Percentiles rank a stretch among this genome's conserved stretches.
Conservation (phyloP, 345 rosid species). For the Orychophragmus violaceus region DNA sequence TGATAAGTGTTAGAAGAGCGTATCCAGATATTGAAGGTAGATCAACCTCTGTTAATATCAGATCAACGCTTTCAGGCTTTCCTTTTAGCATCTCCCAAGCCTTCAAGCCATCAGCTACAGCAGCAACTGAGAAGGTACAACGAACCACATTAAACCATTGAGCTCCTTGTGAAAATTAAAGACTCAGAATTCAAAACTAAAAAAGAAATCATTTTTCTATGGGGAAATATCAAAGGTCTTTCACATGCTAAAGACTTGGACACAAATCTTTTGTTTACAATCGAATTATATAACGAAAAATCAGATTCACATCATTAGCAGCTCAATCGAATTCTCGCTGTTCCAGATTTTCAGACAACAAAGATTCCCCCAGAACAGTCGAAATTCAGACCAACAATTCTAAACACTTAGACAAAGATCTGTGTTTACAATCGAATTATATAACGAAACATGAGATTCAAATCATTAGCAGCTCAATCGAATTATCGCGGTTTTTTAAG, state of each 20-base stretch:
- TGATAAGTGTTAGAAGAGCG: conserved; percentile 74
- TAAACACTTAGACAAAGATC: too few relatives aligned
- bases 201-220: too few relatives aligned
- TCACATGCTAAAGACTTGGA: background rate
- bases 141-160: background rate
- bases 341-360: background rate
- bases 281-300: background rate
- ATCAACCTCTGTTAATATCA: conserved; percentile 86
- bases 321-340: too few relatives aligned
- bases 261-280: background rate
- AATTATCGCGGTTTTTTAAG: background rate
- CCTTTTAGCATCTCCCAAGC: conserved; percentile 94
- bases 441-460: background rate
- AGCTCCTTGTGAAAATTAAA: background rate
- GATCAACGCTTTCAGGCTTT: conserved; percentile 54
- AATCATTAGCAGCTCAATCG: conserved; percentile 11
- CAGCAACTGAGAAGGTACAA: conserved; percentile 43
- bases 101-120: conserved; percentile 81
- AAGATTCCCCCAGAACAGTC: background rate
- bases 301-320: background rate
- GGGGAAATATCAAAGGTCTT: too few relatives aligned
- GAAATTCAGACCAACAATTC: background rate
- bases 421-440: too few relatives aligned
- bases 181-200: too few relatives aligned
- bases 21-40: conserved; percentile 86